Percentiles rank a stretch among this genome's conserved stretches.
These are phyloP conservation scores for Aspergillus sp. DNA, from an alignment of 2,329 filamentous ascomycete genomes.

Conservation along the genomic window DNA sequence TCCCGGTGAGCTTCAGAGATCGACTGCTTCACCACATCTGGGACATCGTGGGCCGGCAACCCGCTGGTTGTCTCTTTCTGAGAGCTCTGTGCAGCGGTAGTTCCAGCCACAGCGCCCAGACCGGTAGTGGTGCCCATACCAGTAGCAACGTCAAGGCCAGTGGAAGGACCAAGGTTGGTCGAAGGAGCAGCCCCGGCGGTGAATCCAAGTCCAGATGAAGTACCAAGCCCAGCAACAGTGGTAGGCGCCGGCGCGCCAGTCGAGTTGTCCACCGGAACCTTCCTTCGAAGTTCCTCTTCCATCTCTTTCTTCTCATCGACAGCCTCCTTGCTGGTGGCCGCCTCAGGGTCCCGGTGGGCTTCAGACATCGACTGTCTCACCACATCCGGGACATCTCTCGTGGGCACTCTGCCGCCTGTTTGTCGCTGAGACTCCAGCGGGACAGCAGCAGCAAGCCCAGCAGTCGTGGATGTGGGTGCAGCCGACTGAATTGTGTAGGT, in stretches of 20 bases:
- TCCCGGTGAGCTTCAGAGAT: slow-evolving; percentile 55
- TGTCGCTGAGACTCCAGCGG: slow-evolving; percentile 43
- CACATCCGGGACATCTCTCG: slow-evolving; percentile 43
- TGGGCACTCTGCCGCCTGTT: slow-evolving; percentile 23
- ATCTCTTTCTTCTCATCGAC: slow-evolving; percentile 74
- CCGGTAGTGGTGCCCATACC: too few relatives aligned
- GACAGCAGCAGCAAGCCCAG: slow-evolving; percentile 47
- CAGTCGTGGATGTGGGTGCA: slow-evolving; percentile 51
- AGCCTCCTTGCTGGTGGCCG: slow-evolving; percentile 66
- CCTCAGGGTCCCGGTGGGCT: slow-evolving; percentile 68
- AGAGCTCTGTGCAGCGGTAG: slow-evolving; percentile 46
- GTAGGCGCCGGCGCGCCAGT: slow-evolving; percentile 40
- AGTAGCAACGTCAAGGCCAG: too few relatives aligned
- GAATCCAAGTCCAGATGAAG: slow-evolving; percentile 25
- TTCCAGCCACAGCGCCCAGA: slow-evolving; percentile 29
- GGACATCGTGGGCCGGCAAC: slow-evolving; percentile 37
- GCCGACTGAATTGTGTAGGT: slow-evolving; percentile 56
- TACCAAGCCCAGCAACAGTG: neutral
- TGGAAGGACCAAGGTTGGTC: too few relatives aligned
- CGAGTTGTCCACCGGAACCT: slow-evolving; percentile 39
- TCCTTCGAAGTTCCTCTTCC: slow-evolving; percentile 70
- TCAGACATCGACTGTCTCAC: slow-evolving; percentile 50
- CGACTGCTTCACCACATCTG: slow-evolving; percentile 49
- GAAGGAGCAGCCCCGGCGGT: slow-evolving; percentile 40
- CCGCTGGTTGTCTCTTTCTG: slow-evolving; percentile 26